phyloP scores from a whole-genome alignment of 305 asterid species.

The Fraxinus angustifolia region DNA sequence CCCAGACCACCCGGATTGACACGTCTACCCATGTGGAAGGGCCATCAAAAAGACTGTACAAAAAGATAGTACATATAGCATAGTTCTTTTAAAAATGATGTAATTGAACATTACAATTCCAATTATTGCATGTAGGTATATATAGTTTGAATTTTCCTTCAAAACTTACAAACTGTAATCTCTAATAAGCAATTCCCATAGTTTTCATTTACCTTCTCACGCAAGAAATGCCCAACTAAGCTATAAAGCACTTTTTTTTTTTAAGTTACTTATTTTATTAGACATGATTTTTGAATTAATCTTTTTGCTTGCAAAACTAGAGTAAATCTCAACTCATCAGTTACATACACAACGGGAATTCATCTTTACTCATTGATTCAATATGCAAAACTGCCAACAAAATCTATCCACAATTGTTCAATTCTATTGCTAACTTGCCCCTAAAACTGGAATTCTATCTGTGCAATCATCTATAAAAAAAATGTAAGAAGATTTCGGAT shows the following conservation, averaged over 20 bases:
- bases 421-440: not conserved
- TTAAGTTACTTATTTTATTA: not conserved
- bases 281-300: not conserved
- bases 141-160: not conserved
- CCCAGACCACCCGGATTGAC: too few relatives aligned
- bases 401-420: conserved; percentile 18
- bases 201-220: not conserved
- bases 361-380: conserved; percentile 16
- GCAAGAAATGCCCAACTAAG: not conserved
- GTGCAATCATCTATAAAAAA: not conserved
- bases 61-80: too few relatives aligned
- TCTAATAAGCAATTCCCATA: not conserved
- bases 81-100: not conserved
- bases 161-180: not conserved
- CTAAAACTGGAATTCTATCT: not conserved
- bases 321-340: not conserved
- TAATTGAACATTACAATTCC: not conserved
- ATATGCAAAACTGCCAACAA: not conserved
- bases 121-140: not conserved
- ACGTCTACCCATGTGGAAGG: too few relatives aligned
- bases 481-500: conserved; percentile 16
- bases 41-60: too few relatives aligned
- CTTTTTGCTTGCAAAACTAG: not conserved
- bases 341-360: not conserved
- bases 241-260: not conserved